These are phyloP conservation scores for Sphaerostilbella broomeana DNA, from an alignment of 2,329 filamentous ascomycete species.

Conservation along the genomic window DNA sequence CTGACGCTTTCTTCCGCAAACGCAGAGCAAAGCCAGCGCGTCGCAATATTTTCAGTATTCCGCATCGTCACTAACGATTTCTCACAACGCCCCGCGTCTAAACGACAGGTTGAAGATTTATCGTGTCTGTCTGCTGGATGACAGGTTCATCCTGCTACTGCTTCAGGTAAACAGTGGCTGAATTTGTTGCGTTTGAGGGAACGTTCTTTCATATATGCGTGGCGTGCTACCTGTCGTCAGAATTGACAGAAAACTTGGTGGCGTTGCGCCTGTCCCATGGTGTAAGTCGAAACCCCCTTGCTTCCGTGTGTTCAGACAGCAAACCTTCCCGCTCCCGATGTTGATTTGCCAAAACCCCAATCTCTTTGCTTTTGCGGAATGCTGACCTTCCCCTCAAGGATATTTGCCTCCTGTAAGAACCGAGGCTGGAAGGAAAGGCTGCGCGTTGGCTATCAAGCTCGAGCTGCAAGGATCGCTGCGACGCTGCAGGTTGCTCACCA, in stretches of 20 bases:
- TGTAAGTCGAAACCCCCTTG: constrained; percentile 8
- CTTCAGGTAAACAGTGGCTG: not conserved
- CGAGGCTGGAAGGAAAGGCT: not conserved
- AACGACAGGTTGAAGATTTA: not conserved
- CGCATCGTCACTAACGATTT: not conserved
- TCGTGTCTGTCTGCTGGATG: too few relatives aligned
- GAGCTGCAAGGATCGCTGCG: not conserved
- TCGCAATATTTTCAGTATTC: not conserved
- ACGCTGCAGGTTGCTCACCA: not conserved
- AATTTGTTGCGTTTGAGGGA: too few relatives aligned
- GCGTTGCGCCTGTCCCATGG: not conserved
- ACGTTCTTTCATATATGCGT: not conserved
- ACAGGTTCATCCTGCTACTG: not conserved
- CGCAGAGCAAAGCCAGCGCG: too few relatives aligned
- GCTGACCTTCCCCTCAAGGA: not conserved
- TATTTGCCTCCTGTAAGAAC: not conserved
- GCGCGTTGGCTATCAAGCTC: not conserved
- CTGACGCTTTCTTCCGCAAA: too few relatives aligned
- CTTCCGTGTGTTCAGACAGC: not conserved
- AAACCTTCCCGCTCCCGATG: not conserved
- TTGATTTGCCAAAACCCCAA: not conserved
- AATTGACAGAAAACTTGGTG: not conserved
- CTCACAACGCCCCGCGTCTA: not conserved
- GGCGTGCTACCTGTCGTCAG: too few relatives aligned
- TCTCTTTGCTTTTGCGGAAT: not conserved